Conservation (phyloP, 352 stramenopile species). For the Globisporangium viniferum region DNA sequence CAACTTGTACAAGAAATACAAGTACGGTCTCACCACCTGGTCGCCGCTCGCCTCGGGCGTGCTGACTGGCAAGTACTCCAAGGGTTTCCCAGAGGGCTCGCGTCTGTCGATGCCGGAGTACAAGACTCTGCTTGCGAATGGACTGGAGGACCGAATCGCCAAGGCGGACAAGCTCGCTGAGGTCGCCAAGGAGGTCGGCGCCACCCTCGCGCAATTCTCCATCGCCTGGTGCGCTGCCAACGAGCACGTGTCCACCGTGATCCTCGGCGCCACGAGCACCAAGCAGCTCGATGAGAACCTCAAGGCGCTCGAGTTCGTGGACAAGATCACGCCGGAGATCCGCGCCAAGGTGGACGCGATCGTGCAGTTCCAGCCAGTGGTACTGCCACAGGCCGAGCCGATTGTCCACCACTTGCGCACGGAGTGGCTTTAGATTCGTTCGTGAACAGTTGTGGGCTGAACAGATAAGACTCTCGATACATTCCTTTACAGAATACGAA, state of each 20-base stretch:
- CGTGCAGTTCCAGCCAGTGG: slow-evolving; percentile 37
- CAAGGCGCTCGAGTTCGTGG: slow-evolving; percentile 50
- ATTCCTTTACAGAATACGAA: not conserved
- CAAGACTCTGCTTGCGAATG: slow-evolving; percentile 51
- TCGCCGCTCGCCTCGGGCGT: slow-evolving; percentile 65
- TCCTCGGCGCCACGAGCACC: slow-evolving; percentile 49
- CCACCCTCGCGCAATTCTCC: slow-evolving; percentile 49
- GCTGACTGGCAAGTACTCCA: slow-evolving; percentile 81
- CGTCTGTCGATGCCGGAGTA: slow-evolving; percentile 50
- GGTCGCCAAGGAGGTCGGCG: slow-evolving; percentile 64
- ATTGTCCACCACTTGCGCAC: slow-evolving; percentile 31
- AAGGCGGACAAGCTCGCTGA: slow-evolving; percentile 44
- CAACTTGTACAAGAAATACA: slow-evolving; percentile 49
- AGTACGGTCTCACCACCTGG: slow-evolving; percentile 68
- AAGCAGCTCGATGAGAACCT: slow-evolving; percentile 70
- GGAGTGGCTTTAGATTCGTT: slow-evolving; percentile 32
- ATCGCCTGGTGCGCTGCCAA: slow-evolving; percentile 56
- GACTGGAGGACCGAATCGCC: slow-evolving; percentile 39
- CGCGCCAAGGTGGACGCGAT: slow-evolving; percentile 70
- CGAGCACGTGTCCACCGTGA: slow-evolving; percentile 48
- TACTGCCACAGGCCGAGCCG: slow-evolving; percentile 28
- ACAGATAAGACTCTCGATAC: not conserved
- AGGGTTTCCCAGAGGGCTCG: slow-evolving; percentile 68
- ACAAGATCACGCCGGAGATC: slow-evolving; percentile 73
- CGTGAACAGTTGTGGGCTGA: not conserved